These are phyloP conservation scores for Neurospora sp. DNA, from an alignment of 2,329 filamentous ascomycete genomes.

Conservation along the genomic window DNA sequence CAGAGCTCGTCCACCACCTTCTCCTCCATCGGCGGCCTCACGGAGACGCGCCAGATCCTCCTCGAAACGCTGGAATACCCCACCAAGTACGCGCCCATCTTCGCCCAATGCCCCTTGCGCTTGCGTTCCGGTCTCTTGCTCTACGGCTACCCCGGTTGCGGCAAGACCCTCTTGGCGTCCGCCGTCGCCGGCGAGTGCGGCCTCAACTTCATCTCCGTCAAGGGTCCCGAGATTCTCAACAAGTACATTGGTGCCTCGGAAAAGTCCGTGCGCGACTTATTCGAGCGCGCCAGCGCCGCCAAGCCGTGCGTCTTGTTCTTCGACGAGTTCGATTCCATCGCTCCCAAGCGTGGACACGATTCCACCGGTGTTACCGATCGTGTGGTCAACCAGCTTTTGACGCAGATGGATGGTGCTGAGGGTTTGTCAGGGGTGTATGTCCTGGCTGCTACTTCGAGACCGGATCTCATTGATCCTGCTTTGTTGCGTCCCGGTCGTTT, in stretches of 20 bases:
- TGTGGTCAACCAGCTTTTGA: constrained; percentile 95
- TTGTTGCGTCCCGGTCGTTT: constrained; percentile 82
- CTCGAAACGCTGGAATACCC: constrained; percentile 94
- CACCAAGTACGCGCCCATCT: constrained; percentile 95
- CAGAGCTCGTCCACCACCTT: constrained; percentile 84
- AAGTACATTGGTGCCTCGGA: constrained; percentile 98
- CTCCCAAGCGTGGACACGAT: constrained; percentile 93
- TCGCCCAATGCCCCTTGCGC: constrained; percentile 90
- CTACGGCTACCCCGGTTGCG: constrained; percentile 92
- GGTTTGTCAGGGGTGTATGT: constrained; percentile 93
- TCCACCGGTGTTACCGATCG: constrained; percentile 97
- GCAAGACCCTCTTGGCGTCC: constrained; percentile 90
- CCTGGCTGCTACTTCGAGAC: constrained; percentile 83
- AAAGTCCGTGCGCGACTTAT: constrained; percentile 90
- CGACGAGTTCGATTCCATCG: constrained; percentile 96
- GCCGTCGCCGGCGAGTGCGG: constrained; percentile 97
- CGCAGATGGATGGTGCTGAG: constrained; percentile 98
- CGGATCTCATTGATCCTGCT: constrained; percentile 92
- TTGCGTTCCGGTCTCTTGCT: constrained; percentile 85
- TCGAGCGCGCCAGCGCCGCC: constrained; percentile 84
- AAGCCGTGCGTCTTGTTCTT: constrained; percentile 95
- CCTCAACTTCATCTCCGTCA: constrained; percentile 96
- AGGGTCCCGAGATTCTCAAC: constrained; percentile 95
- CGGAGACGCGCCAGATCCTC: constrained; percentile 78
- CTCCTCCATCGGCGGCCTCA: constrained; percentile 80